Conservation (phyloP, 129 eudicot genomes). For the Dittrichia graveolens region DNA sequence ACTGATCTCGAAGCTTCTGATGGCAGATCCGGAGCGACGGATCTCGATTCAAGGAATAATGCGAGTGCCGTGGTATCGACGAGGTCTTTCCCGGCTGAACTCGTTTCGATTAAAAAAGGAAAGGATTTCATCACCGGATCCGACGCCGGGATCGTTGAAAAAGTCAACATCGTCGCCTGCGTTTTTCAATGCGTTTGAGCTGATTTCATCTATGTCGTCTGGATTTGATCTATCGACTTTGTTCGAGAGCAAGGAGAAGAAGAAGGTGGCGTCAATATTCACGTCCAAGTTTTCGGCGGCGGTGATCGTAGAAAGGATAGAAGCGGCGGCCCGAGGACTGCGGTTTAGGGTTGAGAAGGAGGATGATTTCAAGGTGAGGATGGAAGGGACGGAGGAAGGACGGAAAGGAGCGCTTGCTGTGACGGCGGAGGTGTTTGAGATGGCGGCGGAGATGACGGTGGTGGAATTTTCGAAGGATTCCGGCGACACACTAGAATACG, state of each 20-base stretch:
- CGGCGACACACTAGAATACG: constrained; percentile 41
- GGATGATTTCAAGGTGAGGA: constrained; percentile 36
- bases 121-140: constrained; percentile 14
- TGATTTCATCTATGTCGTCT: constrained; percentile 40
- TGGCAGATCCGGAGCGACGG: constrained; percentile 47
- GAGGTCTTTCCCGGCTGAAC: constrained; percentile 13
- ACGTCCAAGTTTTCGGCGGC: constrained; percentile 41
- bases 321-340: constrained; percentile 20
- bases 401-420: constrained; percentile 40
- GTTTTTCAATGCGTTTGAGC: constrained; percentile 42
- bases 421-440: constrained; percentile 44
- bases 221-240: constrained; percentile 38
- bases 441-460: constrained; percentile 47
- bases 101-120: constrained; percentile 29
- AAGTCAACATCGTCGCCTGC: constrained; percentile 38
- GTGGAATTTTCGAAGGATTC: constrained; percentile 38
- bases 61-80: constrained; percentile 42
- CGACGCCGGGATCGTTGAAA: constrained; percentile 29
- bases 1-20: constrained; percentile 37
- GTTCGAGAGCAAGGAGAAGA: constrained; percentile 35
- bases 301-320: constrained; percentile 28
- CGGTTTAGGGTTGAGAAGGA: constrained; percentile 35
- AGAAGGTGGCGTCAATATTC: constrained; percentile 39
- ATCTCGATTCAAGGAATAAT: constrained; percentile 43
- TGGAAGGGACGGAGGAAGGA: constrained; percentile 43